These are phyloP conservation scores for Ambrosia hybrid DNA, from an alignment of 140 eudicot genomes.

Conservation along the genomic window DNA sequence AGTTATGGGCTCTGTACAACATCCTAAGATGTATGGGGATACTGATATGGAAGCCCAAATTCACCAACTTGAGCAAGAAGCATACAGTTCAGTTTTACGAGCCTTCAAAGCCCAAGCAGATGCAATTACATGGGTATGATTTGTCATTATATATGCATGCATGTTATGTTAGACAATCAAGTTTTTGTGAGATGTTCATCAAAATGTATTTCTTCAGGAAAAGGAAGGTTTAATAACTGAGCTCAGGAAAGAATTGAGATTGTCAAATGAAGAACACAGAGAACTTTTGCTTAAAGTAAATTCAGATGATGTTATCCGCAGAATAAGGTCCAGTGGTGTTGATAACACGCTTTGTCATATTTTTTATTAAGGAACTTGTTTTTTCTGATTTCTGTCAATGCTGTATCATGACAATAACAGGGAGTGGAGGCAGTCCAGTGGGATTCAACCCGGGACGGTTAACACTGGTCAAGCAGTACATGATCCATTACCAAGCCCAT, in stretches of 20 bases:
- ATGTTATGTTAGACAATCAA: neutral
- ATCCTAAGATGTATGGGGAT: slow-evolving; percentile 66
- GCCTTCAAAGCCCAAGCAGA: slow-evolving; percentile 86
- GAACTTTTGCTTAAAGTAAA: slow-evolving; percentile 80
- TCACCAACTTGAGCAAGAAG: slow-evolving; percentile 90
- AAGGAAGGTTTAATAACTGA: slow-evolving; percentile 89
- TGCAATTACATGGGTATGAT: slow-evolving; percentile 82
- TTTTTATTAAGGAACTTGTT: neutral
- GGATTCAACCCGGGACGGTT: slow-evolving; percentile 60
- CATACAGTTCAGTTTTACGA: slow-evolving; percentile 78
- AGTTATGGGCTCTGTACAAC: slow-evolving; percentile 57
- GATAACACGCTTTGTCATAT: slow-evolving; percentile 18
- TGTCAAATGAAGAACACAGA: slow-evolving; percentile 94
- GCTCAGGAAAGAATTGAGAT: slow-evolving; percentile 83
- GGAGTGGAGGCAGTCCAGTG: slow-evolving; percentile 90
- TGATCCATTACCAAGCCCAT: slow-evolving; percentile 79
- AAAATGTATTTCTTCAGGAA: slow-evolving; percentile 57
- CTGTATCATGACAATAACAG: slow-evolving; percentile 39
- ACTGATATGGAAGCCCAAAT: slow-evolving; percentile 83
- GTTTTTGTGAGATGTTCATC: neutral
- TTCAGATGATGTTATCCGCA: slow-evolving; percentile 70
- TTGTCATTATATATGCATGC: neutral
- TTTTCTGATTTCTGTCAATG: slow-evolving; percentile 6
- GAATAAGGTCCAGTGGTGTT: slow-evolving; percentile 61
- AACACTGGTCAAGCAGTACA: slow-evolving; percentile 60